Evolutionary conservation across 108 stramenopile genomes (phyloP), one percentile per base, ranked within the genome.

Genomic region (Cyclotella cryptica): DNA sequence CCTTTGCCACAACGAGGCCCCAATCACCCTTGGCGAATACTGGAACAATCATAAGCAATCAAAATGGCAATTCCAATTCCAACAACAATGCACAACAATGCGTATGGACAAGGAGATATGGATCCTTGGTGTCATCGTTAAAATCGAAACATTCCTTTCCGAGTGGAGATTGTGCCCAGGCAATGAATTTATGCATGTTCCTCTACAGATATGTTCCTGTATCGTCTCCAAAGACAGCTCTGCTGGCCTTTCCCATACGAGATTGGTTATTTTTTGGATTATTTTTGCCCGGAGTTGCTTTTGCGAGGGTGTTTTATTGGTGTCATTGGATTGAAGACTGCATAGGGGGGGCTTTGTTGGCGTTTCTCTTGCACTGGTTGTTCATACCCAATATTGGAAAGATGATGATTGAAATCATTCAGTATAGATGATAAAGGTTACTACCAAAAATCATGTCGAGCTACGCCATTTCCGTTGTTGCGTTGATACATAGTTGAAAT

Each of bases 261-360:
- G 69, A 75, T 29, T 29, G 44, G n/a, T 15, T 71, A 5, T 43
- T 84, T 8, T 75, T 79, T 71, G 73, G 64, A 18, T 12, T 84
- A 51, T 79, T 84, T 24, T 54, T 84, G 15, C 83, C 83, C 3
- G 78, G 78, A 18, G 83, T 84, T 44, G 83, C 72, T 28, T 84
- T 84, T 69, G 83, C 83, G 10, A 52, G 83, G 53, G 73, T 84
- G 0, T 84, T 79, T 75, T 84, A 79, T 59, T 45, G 69, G 51
- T 84, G 83, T 62, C 83, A 84, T 68, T 84, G 79, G 78, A 65
- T 84, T 26, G 83, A 84, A 67, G 83, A 84, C 59, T 79, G 78
- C 24, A 69, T 84, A 19, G 83, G 83, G 7, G 83, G 83, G n/a
- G 45, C 75, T 21, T 58, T 65, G 19, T 62, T 80, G 27, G 64